Percentiles rank a stretch among this genome's conserved stretches.
Evolutionary conservation across 495 filamentous ascomycete species (phyloP).

Genomic region (Neurospora tetrasperma): DNA sequence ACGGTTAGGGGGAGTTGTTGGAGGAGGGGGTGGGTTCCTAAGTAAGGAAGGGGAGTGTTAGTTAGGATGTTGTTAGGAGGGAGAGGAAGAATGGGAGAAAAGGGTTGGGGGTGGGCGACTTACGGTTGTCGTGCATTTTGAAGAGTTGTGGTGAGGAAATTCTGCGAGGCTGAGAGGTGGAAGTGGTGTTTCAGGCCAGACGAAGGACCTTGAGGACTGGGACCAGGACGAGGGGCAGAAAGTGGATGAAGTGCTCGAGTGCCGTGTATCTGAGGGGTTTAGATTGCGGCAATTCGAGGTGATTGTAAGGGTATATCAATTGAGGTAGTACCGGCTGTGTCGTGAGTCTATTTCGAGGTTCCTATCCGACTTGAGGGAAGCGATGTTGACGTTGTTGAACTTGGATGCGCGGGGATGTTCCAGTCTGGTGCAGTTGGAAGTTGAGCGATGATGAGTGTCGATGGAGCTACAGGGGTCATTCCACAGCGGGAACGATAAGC

Average conservation of each 20-base stretch:
- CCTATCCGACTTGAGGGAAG: too few species aligned
- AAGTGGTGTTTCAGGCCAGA: not conserved
- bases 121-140: constrained; percentile 41
- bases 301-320: not conserved
- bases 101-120: constrained; percentile 1
- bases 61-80: not conserved
- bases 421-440: too few species aligned
- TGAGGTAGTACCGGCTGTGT: not conserved
- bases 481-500: constrained; percentile 11
- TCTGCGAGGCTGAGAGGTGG: not conserved
- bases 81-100: not conserved
- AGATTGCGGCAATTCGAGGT: not conserved
- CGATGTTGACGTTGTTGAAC: not conserved
- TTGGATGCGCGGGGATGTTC: not conserved
- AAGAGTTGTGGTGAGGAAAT: constrained; percentile 2
- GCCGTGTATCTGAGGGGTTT: not conserved
- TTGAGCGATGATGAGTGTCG: not conserved
- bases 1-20: constrained; percentile 88
- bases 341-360: too few species aligned
- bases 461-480: not conserved
- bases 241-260: not conserved
- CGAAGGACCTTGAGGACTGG: not conserved
- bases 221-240: not conserved
- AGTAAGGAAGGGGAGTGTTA: constrained; percentile 1
- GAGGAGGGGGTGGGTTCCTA: constrained; percentile 77